Conservation (phyloP, 768 basidiomycete species). For the Boletus coccyginus region DNA sequence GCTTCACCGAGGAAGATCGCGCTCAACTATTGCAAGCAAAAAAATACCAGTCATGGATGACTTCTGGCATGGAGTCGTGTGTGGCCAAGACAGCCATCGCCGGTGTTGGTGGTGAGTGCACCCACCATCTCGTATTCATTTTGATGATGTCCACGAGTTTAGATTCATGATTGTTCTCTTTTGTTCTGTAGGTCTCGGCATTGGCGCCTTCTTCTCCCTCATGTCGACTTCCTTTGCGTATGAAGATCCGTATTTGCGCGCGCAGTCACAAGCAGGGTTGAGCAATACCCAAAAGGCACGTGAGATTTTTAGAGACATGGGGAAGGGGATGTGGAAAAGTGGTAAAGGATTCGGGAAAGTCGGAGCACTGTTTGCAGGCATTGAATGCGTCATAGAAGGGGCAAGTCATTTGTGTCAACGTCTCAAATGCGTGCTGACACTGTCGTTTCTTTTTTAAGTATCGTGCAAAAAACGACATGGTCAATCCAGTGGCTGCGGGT, state of each 20-base stretch:
- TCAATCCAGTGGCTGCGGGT: conserved; percentile 84
- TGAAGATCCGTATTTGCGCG: conserved; percentile 84
- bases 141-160: conserved; percentile 1
- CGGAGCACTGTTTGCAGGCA: conserved; percentile 90
- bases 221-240: conserved; percentile 96
- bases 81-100: conserved; percentile 77
- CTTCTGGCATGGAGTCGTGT: conserved; percentile 81
- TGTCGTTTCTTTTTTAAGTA: conserved; percentile 50
- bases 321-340: conserved; percentile 82
- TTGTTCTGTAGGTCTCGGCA: conserved; percentile 65
- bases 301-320: conserved; percentile 92
- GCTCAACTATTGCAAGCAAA: conserved; percentile 61
- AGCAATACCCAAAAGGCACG: conserved; percentile 75
- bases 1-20: conserved; percentile 78
- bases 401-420: conserved; percentile 47
- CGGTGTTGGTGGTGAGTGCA: conserved; percentile 72
- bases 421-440: neutral
- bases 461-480: conserved; percentile 93
- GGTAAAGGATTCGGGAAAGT: conserved; percentile 95
- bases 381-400: conserved; percentile 93
- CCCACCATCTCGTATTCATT: neutral
- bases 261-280: conserved; percentile 53
- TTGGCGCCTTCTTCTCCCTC: conserved; percentile 93
- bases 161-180: neutral
- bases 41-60: conserved; percentile 74